Conservation (phyloP, 805 yeast genomes). For the Lipomyces chichibuensis region DNA sequence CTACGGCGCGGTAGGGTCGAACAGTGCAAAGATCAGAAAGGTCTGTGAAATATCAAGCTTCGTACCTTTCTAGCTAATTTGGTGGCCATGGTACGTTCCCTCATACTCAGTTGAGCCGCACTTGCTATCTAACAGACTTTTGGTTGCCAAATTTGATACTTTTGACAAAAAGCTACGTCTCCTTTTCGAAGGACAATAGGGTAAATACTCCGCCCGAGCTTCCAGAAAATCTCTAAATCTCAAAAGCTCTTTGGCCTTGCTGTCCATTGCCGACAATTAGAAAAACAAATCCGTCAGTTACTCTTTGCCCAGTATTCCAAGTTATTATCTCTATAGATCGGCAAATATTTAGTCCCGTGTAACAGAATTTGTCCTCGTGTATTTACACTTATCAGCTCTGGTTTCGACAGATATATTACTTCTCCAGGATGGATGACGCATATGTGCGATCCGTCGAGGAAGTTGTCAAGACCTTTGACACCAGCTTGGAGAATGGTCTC, state of each 20-base stretch:
- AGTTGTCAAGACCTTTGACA: constrained; percentile 29
- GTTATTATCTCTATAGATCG: not conserved
- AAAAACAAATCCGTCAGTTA: not conserved
- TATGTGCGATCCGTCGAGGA: constrained; percentile 32
- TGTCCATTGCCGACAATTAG: not conserved
- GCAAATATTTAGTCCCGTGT: not conserved
- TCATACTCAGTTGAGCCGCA: not conserved
- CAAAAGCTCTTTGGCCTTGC: not conserved
- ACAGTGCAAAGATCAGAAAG: not conserved
- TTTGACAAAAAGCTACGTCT: not conserved
- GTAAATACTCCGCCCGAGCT: not conserved
- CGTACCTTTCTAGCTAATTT: not conserved
- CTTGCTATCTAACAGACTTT: not conserved
- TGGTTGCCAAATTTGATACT: not conserved
- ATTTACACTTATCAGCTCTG: not conserved
- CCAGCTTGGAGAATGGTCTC: constrained; percentile 36
- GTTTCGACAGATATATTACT: not conserved
- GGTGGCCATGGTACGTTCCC: no score
- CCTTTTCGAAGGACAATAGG: not conserved
- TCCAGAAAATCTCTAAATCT: not conserved
- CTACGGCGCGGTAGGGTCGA: not conserved
- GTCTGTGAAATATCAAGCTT: not conserved
- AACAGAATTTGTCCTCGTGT: not conserved
- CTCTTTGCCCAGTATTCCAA: not conserved
- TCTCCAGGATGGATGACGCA: constrained; percentile 31